Evolutionary conservation across 768 basidiomycete genomes (phyloP).

Genomic region (Polyporus arcularius): DNA sequence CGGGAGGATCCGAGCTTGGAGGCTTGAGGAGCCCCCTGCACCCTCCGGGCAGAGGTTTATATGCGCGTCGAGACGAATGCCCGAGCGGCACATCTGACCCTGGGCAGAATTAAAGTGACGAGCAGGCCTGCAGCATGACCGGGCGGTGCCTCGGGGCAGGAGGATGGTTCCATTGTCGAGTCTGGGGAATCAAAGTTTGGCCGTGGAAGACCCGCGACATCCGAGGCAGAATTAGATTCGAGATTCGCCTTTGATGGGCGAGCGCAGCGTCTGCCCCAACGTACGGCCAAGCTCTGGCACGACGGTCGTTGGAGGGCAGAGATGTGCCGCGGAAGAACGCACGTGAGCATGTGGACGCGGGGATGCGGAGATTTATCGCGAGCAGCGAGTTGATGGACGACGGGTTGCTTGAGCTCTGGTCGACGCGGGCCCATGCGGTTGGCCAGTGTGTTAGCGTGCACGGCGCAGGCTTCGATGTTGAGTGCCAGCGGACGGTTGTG

Average conservation of each 20-base stretch:
- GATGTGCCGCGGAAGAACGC: not conserved
- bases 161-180: not conserved
- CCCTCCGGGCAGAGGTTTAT: too few relatives aligned
- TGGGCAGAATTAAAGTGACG: too few relatives aligned
- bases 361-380: not conserved
- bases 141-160: not conserved
- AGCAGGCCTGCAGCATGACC: too few relatives aligned
- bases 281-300: not conserved
- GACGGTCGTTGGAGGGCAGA: not conserved
- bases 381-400: not conserved
- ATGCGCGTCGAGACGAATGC: too few relatives aligned
- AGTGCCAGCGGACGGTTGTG: not conserved
- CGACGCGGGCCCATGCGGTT: not conserved
- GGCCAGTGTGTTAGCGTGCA: not conserved
- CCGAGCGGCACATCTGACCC: too few relatives aligned
- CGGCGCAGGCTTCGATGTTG: not conserved
- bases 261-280: too few relatives aligned
- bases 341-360: not conserved
- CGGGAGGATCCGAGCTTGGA: not conserved
- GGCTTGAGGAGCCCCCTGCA: too few relatives aligned
- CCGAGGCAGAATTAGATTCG: not conserved
- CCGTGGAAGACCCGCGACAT: constrained; percentile 3
- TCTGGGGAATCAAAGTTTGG: not conserved
- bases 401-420: not conserved
- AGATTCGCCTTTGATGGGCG: too few relatives aligned